phyloP scores from a whole-genome alignment of 2,329 filamentous ascomycete species.

The Alternaria consortialis region DNA sequence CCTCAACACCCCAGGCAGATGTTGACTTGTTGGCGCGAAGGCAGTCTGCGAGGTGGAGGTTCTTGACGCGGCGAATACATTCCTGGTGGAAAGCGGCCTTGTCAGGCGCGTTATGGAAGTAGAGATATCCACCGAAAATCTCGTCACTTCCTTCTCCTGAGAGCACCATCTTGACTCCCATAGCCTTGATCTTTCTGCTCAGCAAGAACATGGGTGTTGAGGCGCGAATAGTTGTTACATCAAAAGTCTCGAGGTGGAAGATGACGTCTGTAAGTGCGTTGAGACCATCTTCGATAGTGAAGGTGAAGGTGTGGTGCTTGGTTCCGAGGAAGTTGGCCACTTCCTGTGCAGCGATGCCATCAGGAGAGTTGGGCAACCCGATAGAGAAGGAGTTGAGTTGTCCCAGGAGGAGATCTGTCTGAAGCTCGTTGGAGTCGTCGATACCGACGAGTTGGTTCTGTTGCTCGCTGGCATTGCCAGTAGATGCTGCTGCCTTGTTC shows the following conservation, averaged over 20 bases:
- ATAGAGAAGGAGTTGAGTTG: conserved; percentile 99
- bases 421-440: conserved; percentile 88
- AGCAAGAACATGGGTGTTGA: conserved; percentile 99
- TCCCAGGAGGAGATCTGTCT: conserved; percentile 88
- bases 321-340: conserved; percentile 97
- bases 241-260: conserved; percentile 96
- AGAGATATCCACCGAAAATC: conserved; percentile 97
- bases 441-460: conserved; percentile 79
- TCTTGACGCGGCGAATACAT: conserved; percentile 92
- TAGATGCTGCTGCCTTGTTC: conserved; percentile 49
- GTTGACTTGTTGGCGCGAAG: conserved; percentile 99
- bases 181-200: conserved; percentile 98
- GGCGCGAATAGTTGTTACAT: conserved; percentile 97
- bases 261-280: conserved; percentile 98
- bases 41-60: conserved; percentile 95
- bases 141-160: conserved; percentile 97
- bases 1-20: conserved; percentile 96
- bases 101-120: conserved; percentile 95
- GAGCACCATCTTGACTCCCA: conserved; percentile 99
- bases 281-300: conserved; percentile 96
- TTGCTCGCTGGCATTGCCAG: conserved; percentile 31
- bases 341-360: conserved; percentile 89
- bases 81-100: conserved; percentile 95
- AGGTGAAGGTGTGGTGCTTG: conserved; percentile 97
- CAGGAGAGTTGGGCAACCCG: conserved; percentile 89